Evolutionary conservation across 495 filamentous ascomycete species (phyloP), one percentile per base, ranked within the genome.

Genomic region (Penicillium riverlandense): DNA sequence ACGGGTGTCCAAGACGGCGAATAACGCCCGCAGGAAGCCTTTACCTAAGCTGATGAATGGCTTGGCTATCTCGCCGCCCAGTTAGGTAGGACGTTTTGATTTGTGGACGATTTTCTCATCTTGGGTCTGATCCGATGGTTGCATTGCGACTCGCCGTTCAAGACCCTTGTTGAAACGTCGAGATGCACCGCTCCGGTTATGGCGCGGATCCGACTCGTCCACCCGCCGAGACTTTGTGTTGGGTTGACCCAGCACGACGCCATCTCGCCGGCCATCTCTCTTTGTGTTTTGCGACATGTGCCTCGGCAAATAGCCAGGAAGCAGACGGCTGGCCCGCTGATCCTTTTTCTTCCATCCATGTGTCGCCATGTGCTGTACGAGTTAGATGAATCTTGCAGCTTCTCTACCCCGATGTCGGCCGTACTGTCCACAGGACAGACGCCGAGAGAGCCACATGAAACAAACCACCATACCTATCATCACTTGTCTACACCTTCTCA

Each of bases 41-140:
- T 77, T 90, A 16, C 82, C 85, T 6, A 88, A 84, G 58, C 77
- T 87, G 63, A 70, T 74, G 68, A 74, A 73, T 37, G 75, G 74
- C 7, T 52, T 76, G 40, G 66, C 71, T 6, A 69, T 74, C 38
- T 70, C 67, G 16, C 67, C 73, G 13, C 66, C 73, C 7, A 58
- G 54, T 45, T 60, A 55, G 55, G 55, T 52, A 51, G 52, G 52
- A 51, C 49, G 40, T 50, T 43, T 45, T 47, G 8, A 42, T 11
- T 7, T 12, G 35, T 37, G 15, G 44, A 45, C 50, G 35, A 13
- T 44, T 16, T 16, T 16, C 15, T 16, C 15, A 4, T 22, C 4
- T 22, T 22, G 22, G 22, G 22, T 22, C 22, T 22, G 22, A 22
- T 22, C 2, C 22, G 22, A 22, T 22, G 22, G 22, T 22, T 22